phyloP scores from a whole-genome alignment of 495 filamentous ascomycete genomes.

The Xylaria intraflava region DNA sequence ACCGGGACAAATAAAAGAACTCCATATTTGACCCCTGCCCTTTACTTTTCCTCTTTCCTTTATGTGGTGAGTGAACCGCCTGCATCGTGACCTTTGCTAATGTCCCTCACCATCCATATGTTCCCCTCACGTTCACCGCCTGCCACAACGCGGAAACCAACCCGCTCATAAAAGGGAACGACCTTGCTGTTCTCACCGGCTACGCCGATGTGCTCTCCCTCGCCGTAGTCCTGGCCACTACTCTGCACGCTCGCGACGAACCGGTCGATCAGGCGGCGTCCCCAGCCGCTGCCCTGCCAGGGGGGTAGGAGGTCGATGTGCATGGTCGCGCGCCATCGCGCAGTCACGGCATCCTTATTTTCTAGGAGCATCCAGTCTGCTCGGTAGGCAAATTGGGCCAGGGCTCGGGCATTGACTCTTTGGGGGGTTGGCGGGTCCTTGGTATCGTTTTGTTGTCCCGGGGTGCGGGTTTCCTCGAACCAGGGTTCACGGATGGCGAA shows the following conservation, averaged over 20 bases:
- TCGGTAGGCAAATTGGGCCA: slow-evolving; percentile 33
- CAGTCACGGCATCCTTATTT: slow-evolving; percentile 25
- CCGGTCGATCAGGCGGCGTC: slow-evolving; percentile 28
- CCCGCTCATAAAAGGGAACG: slow-evolving; percentile 35
- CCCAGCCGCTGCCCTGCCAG: slow-evolving; percentile 33
- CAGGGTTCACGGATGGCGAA: slow-evolving; percentile 19
- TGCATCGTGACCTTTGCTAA: neutral
- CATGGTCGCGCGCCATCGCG: slow-evolving; percentile 31
- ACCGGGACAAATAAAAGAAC: neutral
- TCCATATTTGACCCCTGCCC: neutral
- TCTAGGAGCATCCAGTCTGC: slow-evolving; percentile 27
- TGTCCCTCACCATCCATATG: slow-evolving; percentile 34
- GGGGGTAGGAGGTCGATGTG: slow-evolving; percentile 36
- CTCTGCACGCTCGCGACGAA: slow-evolving; percentile 30
- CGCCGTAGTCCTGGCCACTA: slow-evolving; percentile 25
- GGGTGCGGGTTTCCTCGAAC: neutral
- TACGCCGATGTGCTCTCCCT: slow-evolving; percentile 32
- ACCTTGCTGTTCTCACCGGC: slow-evolving; percentile 38
- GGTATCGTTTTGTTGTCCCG: neutral
- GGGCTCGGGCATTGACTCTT: slow-evolving; percentile 18
- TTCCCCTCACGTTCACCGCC: slow-evolving; percentile 28
- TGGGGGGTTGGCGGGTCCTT: neutral
- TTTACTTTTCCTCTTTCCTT: neutral
- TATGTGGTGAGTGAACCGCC: neutral
- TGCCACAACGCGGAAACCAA: slow-evolving; percentile 33